Evolutionary conservation across 257 asterid genomes (phyloP), one percentile per base, ranked within the genome.

Genomic region (Dorcoceras hygrometricum): DNA sequence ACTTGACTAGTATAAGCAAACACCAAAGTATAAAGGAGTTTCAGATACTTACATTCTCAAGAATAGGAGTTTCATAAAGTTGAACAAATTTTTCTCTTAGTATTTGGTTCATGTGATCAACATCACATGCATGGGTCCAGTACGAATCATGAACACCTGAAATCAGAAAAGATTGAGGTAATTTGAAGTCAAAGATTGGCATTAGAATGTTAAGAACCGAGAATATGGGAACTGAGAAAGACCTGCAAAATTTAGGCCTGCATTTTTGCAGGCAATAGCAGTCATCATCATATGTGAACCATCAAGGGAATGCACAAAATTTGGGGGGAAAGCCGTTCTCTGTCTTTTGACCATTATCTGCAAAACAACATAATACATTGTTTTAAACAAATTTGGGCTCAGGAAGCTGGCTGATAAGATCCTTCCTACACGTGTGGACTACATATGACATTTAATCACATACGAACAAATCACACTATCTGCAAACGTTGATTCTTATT

Each of bases 261-360:
- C 96, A 28, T 78, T 82, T 77, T 76, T 85, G 92, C 99, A 93
- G 36, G 97, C 97, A 53, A 86, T 78, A 23, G 99, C 97, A 16
- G 97, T 93, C 99, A 93, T 93, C 99, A 93, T 93, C 99, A 93
- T 93, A 70, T 93, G 99, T 34, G 99, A 83, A 73, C 99, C 90
- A 72, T 93, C 99, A 23, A 93, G 97, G 26, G 99, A 93, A 72
- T 93, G 99, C 69, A 93, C 96, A 74, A 93, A 93, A 73, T 93
- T 93, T 2, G 99, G 99, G 46, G 99, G 96, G 74, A 93, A 93
- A 61, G 99, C 99, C 32, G 99, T 90, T 72, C 84, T 82, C 70
- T 93, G 99, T 84, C 96, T 81, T 87, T 80, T 86, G 58, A 73
- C 99, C 95, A 93, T 84, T 71, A 93, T 82, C 99, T 93, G 73